Evolutionary conservation across 306 rosid species (phyloP).

Genomic region (Vigna reflexopilosa): DNA sequence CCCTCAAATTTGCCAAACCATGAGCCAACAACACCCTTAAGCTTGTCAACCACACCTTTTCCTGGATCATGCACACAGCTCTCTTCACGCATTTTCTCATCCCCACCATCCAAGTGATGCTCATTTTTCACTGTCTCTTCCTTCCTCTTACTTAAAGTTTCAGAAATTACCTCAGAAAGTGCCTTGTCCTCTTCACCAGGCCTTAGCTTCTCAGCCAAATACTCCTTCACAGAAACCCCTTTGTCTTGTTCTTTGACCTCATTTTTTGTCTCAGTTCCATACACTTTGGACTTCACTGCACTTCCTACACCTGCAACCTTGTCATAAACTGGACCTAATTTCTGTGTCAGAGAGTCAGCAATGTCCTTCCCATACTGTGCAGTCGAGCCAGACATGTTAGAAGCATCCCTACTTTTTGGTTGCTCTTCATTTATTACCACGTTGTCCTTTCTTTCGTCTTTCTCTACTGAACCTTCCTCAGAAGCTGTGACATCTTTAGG

Average conservation of each 20-base stretch:
- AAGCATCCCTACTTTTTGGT: background rate
- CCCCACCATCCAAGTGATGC: conserved; percentile 44
- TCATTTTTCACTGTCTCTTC: conserved; percentile 34
- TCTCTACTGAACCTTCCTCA: conserved; percentile 48
- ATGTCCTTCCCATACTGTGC: conserved; percentile 47
- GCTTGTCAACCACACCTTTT: conserved; percentile 51
- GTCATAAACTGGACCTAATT: conserved; percentile 46
- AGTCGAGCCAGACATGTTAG: conserved; percentile 35
- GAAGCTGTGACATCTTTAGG: conserved; percentile 49
- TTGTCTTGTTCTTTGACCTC: conserved; percentile 37
- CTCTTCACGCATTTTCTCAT: conserved; percentile 36
- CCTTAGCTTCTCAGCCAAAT: conserved; percentile 62
- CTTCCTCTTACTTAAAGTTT: conserved; percentile 37
- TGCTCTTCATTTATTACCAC: background rate
- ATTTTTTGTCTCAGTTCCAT: conserved; percentile 40
- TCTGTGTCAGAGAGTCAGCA: conserved; percentile 47
- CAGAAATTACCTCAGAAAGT: conserved; percentile 61
- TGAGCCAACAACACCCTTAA: conserved; percentile 60
- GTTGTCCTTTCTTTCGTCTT: background rate
- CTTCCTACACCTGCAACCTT: conserved; percentile 53
- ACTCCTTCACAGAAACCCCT: conserved; percentile 56
- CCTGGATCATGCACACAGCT: conserved; percentile 40
- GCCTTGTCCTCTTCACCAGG: conserved; percentile 83
- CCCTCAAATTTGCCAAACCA: conserved; percentile 58
- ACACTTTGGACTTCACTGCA: conserved; percentile 44